Conservation (phyloP, 176 grass and related monocot genomes). For the Luzula sylvatica region DNA sequence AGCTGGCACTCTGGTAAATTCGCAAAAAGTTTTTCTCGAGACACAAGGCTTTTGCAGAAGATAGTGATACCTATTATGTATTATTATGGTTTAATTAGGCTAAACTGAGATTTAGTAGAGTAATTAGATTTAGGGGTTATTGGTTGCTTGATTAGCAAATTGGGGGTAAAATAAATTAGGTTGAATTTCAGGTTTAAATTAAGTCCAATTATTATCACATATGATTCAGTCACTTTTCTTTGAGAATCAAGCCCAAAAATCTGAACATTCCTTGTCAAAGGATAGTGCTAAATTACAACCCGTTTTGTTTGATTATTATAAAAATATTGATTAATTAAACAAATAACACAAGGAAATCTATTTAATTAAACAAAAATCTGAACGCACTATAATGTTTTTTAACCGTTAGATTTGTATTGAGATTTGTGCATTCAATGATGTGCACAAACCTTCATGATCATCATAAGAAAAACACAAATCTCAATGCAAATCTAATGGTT, state of each 20-base stretch:
- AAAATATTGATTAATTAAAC: not conserved
- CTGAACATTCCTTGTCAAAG: slow-evolving; percentile 64
- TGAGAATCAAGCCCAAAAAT: slow-evolving; percentile 86
- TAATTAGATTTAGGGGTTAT: too few relatives aligned
- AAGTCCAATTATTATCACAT: slow-evolving; percentile 72
- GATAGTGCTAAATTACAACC: not conserved
- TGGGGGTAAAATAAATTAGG: too few relatives aligned
- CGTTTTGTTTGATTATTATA: not conserved
- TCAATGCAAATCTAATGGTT: too few relatives aligned
- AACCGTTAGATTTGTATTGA: too few relatives aligned
- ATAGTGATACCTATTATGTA: slow-evolving; percentile 74
- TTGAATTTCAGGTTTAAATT: too few relatives aligned
- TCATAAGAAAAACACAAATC: too few relatives aligned
- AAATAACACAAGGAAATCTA: slow-evolving; percentile 1
- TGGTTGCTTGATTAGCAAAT: too few relatives aligned
- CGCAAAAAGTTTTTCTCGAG: slow-evolving; percentile 82
- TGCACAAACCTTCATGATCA: slow-evolving; percentile 55
- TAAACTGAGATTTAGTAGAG: too few relatives aligned
- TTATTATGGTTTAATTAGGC: slow-evolving; percentile 42
- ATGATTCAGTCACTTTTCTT: slow-evolving; percentile 69
- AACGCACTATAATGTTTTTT: too few relatives aligned
- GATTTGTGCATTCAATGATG: slow-evolving; percentile 49
- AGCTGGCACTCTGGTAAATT: slow-evolving; percentile 87
- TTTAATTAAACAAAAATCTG: too few relatives aligned
- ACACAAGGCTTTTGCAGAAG: slow-evolving; percentile 80